Evolutionary conservation across 495 filamentous ascomycete genomes (phyloP).

Genomic region (Ramalina peruviana): DNA sequence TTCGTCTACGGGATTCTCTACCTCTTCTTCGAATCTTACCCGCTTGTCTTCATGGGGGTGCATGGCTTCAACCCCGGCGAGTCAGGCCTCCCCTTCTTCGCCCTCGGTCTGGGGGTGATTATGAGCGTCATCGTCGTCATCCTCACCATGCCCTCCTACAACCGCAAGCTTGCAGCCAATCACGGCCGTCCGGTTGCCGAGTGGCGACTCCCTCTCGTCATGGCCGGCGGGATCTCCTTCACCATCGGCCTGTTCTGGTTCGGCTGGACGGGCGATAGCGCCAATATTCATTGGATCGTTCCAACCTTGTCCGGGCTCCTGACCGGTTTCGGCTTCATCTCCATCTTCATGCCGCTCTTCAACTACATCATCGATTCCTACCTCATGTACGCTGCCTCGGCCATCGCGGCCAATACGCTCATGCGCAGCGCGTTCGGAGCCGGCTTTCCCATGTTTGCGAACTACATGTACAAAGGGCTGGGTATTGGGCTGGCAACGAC

Average conservation of each 20-base stretch:
- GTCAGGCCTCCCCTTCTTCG: conserved; percentile 45
- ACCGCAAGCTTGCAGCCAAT: conserved; percentile 32
- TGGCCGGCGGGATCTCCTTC: conserved; percentile 39
- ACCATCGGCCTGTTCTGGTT: conserved; percentile 52
- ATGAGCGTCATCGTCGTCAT: conserved; percentile 30
- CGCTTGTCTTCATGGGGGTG: conserved; percentile 38
- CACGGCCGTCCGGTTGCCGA: conserved; percentile 42
- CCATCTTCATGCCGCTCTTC: conserved; percentile 45
- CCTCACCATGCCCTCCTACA: conserved; percentile 34
- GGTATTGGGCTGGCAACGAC: conserved; percentile 20
- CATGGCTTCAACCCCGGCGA: conserved; percentile 29
- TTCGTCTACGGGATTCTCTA: conserved; percentile 51
- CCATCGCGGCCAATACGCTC: conserved; percentile 55
- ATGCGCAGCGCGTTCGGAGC: conserved; percentile 47
- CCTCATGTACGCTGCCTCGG: conserved; percentile 43
- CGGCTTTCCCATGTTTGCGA: conserved; percentile 31
- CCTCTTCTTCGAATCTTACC: conserved; percentile 48
- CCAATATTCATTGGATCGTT: conserved; percentile 29
- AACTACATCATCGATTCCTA: conserved; percentile 56
- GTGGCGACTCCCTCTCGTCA: conserved; percentile 43
- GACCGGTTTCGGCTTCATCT: conserved; percentile 39
- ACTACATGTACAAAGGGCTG: conserved; percentile 24
- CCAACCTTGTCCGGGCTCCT: conserved; percentile 36
- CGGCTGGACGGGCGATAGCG: conserved; percentile 40
- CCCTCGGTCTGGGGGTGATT: conserved; percentile 41